A percentile compares a stretch with the other conserved stretches of the same genome.
Conservation (phyloP, 768 basidiomycete genomes). For the Boletus patriciae region DNA sequence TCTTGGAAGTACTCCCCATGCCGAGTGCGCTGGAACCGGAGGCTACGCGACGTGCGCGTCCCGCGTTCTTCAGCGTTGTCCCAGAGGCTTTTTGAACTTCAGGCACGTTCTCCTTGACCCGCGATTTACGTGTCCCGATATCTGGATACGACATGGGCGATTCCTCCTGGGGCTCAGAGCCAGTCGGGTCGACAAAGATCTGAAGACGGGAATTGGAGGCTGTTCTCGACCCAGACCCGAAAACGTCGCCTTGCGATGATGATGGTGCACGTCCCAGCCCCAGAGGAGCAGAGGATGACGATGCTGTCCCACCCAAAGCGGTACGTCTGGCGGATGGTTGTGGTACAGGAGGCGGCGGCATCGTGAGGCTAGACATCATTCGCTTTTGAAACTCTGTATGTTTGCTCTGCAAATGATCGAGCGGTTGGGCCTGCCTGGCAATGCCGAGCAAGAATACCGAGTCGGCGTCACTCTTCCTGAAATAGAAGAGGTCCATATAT, state of each 20-base stretch:
- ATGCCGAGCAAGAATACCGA: conserved; percentile 86
- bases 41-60: conserved; percentile 53
- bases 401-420: conserved; percentile 75
- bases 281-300: conserved; percentile 33
- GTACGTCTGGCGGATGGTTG: conserved; percentile 41
- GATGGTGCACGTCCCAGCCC: conserved; percentile 15
- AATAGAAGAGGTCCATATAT: not conserved
- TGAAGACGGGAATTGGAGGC: conserved; percentile 59
- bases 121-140: conserved; percentile 72
- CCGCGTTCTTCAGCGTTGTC: conserved; percentile 63
- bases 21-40: conserved; percentile 31
- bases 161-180: conserved; percentile 46
- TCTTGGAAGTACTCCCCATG: conserved; percentile 47
- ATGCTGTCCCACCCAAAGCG: conserved; percentile 46
- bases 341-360: conserved; percentile 39
- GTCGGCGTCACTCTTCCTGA: conserved; percentile 86
- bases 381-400: conserved; percentile 90
- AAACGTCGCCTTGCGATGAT: conserved; percentile 29
- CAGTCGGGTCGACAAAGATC: conserved; percentile 72
- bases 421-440: conserved; percentile 73
- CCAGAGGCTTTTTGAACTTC: conserved; percentile 69
- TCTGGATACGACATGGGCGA: conserved; percentile 61
- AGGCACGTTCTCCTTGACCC: conserved; percentile 76
- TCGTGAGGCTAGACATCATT: conserved; percentile 62
- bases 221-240: conserved; percentile 35